These are phyloP conservation scores for Lipomyces spencermartinsiae DNA, from an alignment of 805 yeast genomes.

Conservation along the genomic window DNA sequence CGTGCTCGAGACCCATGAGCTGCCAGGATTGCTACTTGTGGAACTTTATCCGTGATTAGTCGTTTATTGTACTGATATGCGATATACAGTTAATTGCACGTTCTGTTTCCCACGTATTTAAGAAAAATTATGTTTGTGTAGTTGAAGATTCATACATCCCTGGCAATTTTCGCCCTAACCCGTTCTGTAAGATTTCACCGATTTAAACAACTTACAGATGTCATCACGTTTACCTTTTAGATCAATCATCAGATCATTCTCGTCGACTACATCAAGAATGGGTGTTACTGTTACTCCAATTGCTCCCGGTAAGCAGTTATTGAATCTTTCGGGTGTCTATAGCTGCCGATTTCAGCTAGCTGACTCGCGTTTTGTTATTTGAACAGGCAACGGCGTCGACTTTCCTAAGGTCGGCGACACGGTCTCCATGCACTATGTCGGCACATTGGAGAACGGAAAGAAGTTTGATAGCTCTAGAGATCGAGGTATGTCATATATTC, in stretches of 20 bases:
- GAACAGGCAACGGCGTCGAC: constrained; percentile 77
- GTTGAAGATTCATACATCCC: too few species aligned
- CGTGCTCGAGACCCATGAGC: constrained; percentile 51
- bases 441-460: constrained; percentile 93
- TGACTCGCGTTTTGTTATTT: neutral
- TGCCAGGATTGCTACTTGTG: constrained; percentile 37
- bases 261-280: constrained; percentile 42
- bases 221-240: constrained; percentile 13
- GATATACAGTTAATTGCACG: neutral
- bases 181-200: too few species aligned
- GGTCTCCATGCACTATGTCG: constrained; percentile 94
- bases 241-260: constrained; percentile 18
- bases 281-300: constrained; percentile 49
- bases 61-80: neutral
- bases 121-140: neutral
- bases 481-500: constrained; percentile 55
- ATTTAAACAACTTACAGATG: constrained; percentile 14
- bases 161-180: too few species aligned
- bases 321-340: neutral
- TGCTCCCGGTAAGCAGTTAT: constrained; percentile 46
- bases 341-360: neutral
- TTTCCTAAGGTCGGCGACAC: constrained; percentile 87
- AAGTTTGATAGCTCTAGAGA: constrained; percentile 95
- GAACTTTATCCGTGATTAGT: constrained; percentile 17
- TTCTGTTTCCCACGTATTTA: neutral